Conservation (phyloP, 495 filamentous ascomycete genomes). For the Evernia prunastri region DNA sequence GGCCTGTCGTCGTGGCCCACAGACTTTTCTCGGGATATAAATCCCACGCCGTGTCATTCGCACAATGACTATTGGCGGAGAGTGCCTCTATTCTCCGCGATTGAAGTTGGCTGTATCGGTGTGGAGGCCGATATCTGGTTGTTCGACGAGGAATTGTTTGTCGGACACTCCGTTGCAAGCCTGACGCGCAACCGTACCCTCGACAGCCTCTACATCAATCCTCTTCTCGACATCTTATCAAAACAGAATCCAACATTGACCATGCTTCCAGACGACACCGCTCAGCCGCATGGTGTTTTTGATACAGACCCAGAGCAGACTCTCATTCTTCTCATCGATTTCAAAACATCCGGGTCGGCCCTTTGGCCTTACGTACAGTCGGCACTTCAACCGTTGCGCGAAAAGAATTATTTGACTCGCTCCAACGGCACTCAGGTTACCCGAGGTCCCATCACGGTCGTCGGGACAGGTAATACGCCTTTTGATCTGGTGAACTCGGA, state of each 20-base stretch:
- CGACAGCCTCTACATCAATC: constrained; percentile 50
- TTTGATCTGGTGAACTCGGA: constrained; percentile 37
- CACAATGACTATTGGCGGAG: constrained; percentile 89
- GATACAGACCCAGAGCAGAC: constrained; percentile 34
- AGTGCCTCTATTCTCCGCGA: constrained; percentile 61
- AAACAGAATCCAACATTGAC: constrained; percentile 37
- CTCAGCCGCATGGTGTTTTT: constrained; percentile 36
- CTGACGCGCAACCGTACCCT: constrained; percentile 47
- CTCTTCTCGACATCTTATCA: constrained; percentile 46
- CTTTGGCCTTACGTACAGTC: constrained; percentile 36
- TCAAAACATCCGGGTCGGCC: constrained; percentile 36
- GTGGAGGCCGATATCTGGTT: constrained; percentile 90
- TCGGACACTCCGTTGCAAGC: constrained; percentile 50
- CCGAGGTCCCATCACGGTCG: constrained; percentile 38
- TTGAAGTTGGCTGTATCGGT: constrained; percentile 60
- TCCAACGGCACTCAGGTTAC: constrained; percentile 35
- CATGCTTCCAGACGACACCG: constrained; percentile 14
- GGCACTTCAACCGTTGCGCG: constrained; percentile 38
- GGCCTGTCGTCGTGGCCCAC: constrained; percentile 61
- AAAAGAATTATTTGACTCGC: constrained; percentile 37
- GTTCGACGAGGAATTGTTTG: constrained; percentile 58
- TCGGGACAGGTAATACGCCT: constrained; percentile 42
- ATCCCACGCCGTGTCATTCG: constrained; percentile 65
- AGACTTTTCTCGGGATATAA: constrained; percentile 64
- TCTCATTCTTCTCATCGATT: constrained; percentile 41